phyloP scores from a whole-genome alignment of 1,284 basidiomycete genomes.

The Agroathelia rolfsii region DNA sequence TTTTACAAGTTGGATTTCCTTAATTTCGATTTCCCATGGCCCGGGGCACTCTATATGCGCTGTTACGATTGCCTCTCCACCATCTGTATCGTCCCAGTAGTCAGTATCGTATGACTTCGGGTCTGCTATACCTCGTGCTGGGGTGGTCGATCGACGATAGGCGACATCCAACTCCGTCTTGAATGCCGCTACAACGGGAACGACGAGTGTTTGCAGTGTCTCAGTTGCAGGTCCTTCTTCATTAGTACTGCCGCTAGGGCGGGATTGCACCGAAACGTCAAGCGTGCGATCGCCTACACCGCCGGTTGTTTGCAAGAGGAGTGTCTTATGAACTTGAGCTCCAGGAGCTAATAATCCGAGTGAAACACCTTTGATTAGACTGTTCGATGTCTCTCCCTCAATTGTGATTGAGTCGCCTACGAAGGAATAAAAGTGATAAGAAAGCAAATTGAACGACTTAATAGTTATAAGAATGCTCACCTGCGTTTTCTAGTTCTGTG shows the following conservation, averaged over 20 bases:
- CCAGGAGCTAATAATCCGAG: slow-evolving; percentile 56
- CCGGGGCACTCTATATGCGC: slow-evolving; percentile 42
- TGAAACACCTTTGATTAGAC: slow-evolving; percentile 61
- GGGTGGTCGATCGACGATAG: slow-evolving; percentile 32
- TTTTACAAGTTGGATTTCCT: slow-evolving; percentile 34
- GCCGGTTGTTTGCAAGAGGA: slow-evolving; percentile 50
- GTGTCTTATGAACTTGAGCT: slow-evolving; percentile 41
- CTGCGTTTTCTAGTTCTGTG: slow-evolving; percentile 62
- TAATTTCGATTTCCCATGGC: slow-evolving; percentile 44
- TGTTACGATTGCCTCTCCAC: slow-evolving; percentile 46
- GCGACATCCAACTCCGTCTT: slow-evolving; percentile 35
- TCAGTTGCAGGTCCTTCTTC: slow-evolving; percentile 32
- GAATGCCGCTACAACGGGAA: slow-evolving; percentile 51
- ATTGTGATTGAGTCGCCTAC: slow-evolving; percentile 56
- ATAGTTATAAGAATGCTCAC: slow-evolving; percentile 31
- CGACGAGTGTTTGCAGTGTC: slow-evolving; percentile 47
- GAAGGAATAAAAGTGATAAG: slow-evolving; percentile 4
- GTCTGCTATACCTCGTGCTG: slow-evolving; percentile 34
- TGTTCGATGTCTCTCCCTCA: slow-evolving; percentile 51
- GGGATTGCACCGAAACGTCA: slow-evolving; percentile 69
- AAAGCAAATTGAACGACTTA: not conserved
- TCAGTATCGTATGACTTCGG: slow-evolving; percentile 45
- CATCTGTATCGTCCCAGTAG: slow-evolving; percentile 40
- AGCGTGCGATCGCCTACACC: slow-evolving; percentile 55
- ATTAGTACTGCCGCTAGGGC: slow-evolving; percentile 17